Conservation (phyloP, 768 basidiomycete species). For the Termitomyces sp. region DNA sequence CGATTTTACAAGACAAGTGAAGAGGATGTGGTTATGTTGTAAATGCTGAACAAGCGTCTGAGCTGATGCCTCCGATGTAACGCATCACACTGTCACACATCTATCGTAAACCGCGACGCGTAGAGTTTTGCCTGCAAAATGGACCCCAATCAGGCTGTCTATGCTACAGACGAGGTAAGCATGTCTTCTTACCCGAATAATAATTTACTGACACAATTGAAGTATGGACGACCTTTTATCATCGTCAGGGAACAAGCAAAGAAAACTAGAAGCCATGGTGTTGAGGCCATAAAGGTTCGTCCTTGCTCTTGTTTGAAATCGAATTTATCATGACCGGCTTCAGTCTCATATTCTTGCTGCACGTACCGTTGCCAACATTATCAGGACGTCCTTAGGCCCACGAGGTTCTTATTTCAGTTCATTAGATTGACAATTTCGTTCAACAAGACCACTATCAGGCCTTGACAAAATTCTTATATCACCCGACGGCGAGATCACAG, state of each 20-base stretch:
- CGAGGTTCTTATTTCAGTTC: slow-evolving; percentile 55
- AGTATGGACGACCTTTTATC: slow-evolving; percentile 97
- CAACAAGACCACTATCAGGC: slow-evolving; percentile 38
- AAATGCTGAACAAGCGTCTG: slow-evolving; percentile 23
- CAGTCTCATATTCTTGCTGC: slow-evolving; percentile 96
- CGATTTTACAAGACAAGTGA: slow-evolving; percentile 23
- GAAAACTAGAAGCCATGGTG: slow-evolving; percentile 89
- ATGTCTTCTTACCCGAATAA: background rate
- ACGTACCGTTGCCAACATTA: slow-evolving; percentile 87
- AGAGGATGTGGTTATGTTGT: slow-evolving; percentile 23
- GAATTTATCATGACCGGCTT: slow-evolving; percentile 2
- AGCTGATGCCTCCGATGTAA: slow-evolving; percentile 24
- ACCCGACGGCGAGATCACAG: slow-evolving; percentile 97
- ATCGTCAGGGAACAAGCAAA: slow-evolving; percentile 90
- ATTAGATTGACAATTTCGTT: slow-evolving; percentile 1
- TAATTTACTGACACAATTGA: slow-evolving; percentile 12
- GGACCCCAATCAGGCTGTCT: slow-evolving; percentile 58
- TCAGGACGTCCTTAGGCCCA: slow-evolving; percentile 92
- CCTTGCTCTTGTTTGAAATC: slow-evolving; percentile 7
- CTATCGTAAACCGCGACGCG: slow-evolving; percentile 27
- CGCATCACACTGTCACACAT: slow-evolving; percentile 28
- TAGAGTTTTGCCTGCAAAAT: slow-evolving; percentile 20
- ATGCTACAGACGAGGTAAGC: slow-evolving; percentile 79
- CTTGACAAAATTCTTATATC: slow-evolving; percentile 94
- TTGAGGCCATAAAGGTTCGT: slow-evolving; percentile 89